Evolutionary conservation across 176 grass and related monocot species (phyloP).

Genomic region (Areca catechu): DNA sequence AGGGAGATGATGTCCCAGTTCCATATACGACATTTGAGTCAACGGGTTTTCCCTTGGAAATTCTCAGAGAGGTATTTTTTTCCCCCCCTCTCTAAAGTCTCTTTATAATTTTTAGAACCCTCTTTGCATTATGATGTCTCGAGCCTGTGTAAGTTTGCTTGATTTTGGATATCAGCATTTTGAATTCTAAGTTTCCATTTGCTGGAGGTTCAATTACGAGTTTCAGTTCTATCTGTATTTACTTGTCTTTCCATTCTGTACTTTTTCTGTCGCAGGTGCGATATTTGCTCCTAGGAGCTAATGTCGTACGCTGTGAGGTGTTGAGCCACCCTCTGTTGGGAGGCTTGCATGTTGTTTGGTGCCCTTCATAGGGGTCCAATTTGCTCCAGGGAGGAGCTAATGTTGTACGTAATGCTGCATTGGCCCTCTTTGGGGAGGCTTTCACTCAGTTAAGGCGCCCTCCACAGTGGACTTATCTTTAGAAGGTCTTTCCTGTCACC

Average conservation of each 20-base stretch:
- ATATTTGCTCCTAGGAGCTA: background rate
- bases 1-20: slow-evolving; percentile 53
- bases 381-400: background rate
- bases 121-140: slow-evolving; percentile 12
- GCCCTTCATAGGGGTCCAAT: background rate
- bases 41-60: slow-evolving; percentile 51
- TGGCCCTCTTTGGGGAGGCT: slow-evolving; percentile 9
- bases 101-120: slow-evolving; percentile 8
- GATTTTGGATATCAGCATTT: background rate
- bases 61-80: slow-evolving; percentile 57
- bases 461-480: too few species aligned
- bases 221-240: background rate
- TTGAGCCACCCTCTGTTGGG: background rate
- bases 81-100: background rate
- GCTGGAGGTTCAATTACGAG: slow-evolving; percentile 3
- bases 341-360: background rate
- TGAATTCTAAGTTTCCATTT: background rate
- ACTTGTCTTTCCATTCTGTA: background rate
- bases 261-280: background rate
- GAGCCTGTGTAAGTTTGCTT: background rate
- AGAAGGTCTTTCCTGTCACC: slow-evolving; percentile 28
- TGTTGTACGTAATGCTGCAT: background rate
- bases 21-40: slow-evolving; percentile 72
- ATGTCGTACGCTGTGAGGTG: background rate
- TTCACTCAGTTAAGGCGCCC: too few species aligned